Percentiles rank a stretch among this genome's conserved stretches.
Conservation (phyloP, 2,329 filamentous ascomycete genomes). For the Pseudogymnoascus verrucosus region DNA sequence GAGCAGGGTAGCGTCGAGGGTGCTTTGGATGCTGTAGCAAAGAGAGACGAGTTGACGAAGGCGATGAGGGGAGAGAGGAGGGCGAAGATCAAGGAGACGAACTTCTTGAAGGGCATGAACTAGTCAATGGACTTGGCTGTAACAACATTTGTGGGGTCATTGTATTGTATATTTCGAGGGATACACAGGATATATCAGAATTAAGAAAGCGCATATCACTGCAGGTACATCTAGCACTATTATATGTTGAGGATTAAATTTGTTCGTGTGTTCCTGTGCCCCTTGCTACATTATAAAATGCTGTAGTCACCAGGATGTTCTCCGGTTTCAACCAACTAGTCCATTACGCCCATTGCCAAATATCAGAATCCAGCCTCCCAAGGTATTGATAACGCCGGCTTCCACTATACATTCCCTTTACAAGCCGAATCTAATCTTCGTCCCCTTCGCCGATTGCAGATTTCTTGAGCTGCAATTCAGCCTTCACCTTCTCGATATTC, state of each 20-base stretch:
- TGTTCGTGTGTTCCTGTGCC: background rate
- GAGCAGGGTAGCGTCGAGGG: constrained; percentile 28
- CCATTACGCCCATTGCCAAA: background rate
- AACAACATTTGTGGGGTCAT: constrained; percentile 14
- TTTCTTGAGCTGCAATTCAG: constrained; percentile 47
- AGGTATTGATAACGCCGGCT: constrained; percentile 3
- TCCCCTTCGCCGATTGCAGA: constrained; percentile 29
- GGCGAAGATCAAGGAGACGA: constrained; percentile 72
- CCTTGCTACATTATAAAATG: background rate
- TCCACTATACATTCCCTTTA: background rate
- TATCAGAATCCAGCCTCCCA: background rate
- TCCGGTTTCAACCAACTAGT: background rate
- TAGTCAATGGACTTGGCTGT: constrained; percentile 6
- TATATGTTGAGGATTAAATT: background rate
- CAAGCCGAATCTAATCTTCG: constrained; percentile 18
- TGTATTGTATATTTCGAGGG: constrained; percentile 3
- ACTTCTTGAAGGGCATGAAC: constrained; percentile 78
- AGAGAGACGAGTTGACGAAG: constrained; percentile 56
- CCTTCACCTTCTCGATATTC: constrained; percentile 41
- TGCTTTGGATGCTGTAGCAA: constrained; percentile 36
- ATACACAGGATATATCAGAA: background rate
- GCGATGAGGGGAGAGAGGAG: constrained; percentile 69
- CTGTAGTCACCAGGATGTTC: background rate
- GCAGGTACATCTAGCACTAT: background rate
- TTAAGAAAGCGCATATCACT: background rate